A percentile compares a stretch with the other conserved stretches of the same genome.
Evolutionary conservation across 345 rosid species (phyloP).

Genomic region (Diplotaxis tenuifolia): DNA sequence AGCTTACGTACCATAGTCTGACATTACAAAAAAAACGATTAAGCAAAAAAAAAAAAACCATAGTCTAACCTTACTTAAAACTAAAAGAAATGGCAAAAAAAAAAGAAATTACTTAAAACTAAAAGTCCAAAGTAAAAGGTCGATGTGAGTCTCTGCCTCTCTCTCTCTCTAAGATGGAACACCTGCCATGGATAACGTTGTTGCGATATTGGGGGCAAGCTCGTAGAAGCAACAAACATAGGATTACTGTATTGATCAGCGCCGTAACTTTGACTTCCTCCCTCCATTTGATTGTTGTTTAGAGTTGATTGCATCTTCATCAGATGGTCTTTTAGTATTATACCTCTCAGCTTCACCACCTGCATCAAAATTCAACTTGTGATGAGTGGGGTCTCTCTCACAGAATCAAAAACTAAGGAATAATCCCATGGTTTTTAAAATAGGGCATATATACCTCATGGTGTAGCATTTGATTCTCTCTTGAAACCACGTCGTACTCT

Average conservation of each 20-base stretch:
- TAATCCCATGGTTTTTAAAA: neutral
- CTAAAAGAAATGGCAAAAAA: too few species aligned
- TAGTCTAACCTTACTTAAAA: too few species aligned
- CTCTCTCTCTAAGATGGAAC: neutral
- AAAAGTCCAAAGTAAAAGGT: slow-evolving; percentile 3
- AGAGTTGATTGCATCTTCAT: slow-evolving; percentile 11
- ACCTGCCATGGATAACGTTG: slow-evolving; percentile 11
- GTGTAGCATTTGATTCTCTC: slow-evolving; percentile 67
- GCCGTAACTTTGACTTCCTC: slow-evolving; percentile 16
- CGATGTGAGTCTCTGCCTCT: neutral
- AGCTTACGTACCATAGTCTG: too few species aligned
- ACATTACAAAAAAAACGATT: too few species aligned
- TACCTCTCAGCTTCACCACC: slow-evolving; percentile 17
- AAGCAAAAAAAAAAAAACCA: neutral
- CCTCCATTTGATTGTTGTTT: neutral
- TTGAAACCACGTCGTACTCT: too few species aligned
- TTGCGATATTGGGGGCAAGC: neutral
- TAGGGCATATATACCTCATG: slow-evolving; percentile 55
- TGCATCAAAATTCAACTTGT: neutral
- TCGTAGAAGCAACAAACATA: slow-evolving; percentile 18
- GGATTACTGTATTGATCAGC: slow-evolving; percentile 16
- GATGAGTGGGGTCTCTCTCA: neutral
- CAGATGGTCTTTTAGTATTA: slow-evolving; percentile 28
- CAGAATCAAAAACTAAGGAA: neutral
- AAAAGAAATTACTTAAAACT: too few species aligned